These are phyloP conservation scores for Polyporus tsugae DNA, from an alignment of 1,284 basidiomycete species.

Conservation along the genomic window DNA sequence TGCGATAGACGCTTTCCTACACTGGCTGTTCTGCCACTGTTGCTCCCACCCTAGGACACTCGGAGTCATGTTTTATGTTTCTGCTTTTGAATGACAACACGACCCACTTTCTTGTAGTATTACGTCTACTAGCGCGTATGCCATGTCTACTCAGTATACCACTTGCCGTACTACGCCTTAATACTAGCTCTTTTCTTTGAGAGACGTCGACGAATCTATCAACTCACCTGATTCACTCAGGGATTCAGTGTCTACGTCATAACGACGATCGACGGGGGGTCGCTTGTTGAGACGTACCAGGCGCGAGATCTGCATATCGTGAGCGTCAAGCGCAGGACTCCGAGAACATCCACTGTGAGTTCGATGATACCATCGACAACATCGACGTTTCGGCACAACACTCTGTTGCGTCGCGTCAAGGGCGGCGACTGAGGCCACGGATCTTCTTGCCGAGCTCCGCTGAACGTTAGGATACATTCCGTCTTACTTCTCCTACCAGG, in stretches of 20 bases:
- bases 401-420: neutral
- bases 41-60: constrained; percentile 6
- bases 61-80: neutral
- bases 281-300: neutral
- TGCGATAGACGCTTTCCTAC: constrained; percentile 5
- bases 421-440: neutral
- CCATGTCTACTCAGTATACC: constrained; percentile 21
- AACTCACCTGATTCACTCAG: neutral
- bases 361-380: neutral
- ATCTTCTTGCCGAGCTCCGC: neutral
- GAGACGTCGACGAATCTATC: neutral
- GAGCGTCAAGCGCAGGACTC: neutral
- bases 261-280: neutral
- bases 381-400: neutral
- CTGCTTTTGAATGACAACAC: constrained; percentile 18
- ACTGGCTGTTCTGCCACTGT: neutral
- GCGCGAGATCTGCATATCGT: neutral
- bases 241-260: neutral
- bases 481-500: too few species aligned
- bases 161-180: constrained; percentile 16
- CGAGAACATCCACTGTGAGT: neutral
- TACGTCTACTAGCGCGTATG: constrained; percentile 11
- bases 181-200: neutral
- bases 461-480: neutral
- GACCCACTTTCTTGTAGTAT: constrained; percentile 15